phyloP scores from a whole-genome alignment of 2,329 filamentous ascomycete genomes.

The Fusarium liriodendri region DNA sequence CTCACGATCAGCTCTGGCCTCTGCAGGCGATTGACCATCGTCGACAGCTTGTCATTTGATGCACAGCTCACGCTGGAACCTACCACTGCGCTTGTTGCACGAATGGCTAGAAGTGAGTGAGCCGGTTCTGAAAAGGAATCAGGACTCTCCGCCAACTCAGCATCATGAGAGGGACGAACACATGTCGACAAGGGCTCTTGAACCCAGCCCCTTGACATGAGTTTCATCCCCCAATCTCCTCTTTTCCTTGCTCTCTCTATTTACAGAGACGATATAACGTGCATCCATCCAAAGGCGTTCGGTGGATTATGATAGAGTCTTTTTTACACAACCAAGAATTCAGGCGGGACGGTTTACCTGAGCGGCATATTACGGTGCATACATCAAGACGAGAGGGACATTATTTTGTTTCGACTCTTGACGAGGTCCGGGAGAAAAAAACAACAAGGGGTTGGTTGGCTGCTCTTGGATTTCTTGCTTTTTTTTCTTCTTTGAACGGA shows the following conservation, averaged over 20 bases:
- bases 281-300: constrained; percentile 47
- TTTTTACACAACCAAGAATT: constrained; percentile 38
- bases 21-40: neutral
- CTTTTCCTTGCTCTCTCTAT: constrained; percentile 34
- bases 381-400: constrained; percentile 27
- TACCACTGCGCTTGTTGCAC: neutral
- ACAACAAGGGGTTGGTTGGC: constrained; percentile 14
- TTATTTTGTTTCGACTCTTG: constrained; percentile 20
- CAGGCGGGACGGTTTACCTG: constrained; percentile 31
- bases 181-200: constrained; percentile 6
- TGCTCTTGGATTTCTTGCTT: constrained; percentile 28
- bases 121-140: neutral
- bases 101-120: neutral
- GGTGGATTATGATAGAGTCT: constrained; percentile 48
- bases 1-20: neutral
- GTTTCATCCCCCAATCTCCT: constrained; percentile 13
- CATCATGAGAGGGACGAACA: constrained; percentile 26
- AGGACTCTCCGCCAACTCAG: neutral
- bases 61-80: neutral
- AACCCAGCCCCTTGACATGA: neutral
- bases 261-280: constrained; percentile 29
- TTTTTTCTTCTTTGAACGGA: constrained; percentile 12
- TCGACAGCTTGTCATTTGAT: neutral
- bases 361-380: constrained; percentile 39
- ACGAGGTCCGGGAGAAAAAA: constrained; percentile 25